Conservation (phyloP, 2,329 filamentous ascomycete species). For the Lasiodiplodia citricola region DNA sequence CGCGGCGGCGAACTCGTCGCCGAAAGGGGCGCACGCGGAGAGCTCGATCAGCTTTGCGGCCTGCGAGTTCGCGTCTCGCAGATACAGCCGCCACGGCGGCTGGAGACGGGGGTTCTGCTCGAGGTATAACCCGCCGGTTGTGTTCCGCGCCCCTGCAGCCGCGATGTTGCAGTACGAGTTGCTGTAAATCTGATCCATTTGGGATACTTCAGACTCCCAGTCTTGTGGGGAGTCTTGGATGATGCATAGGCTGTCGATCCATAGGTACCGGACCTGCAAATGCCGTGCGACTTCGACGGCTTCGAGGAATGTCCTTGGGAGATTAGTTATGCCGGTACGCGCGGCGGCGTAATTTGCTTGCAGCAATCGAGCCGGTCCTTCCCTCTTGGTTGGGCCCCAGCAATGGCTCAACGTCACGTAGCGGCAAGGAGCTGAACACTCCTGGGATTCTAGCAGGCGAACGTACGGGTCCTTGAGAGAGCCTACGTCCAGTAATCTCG, state of each 20-base stretch:
- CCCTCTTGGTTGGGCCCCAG: conserved; percentile 1
- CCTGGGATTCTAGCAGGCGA: background rate
- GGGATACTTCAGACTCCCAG: conserved; percentile 9
- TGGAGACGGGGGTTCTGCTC: background rate
- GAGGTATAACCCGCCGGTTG: background rate
- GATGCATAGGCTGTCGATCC: conserved; percentile 31
- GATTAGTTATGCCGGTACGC: background rate
- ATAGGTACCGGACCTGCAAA: conserved; percentile 22
- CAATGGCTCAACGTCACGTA: conserved; percentile 12
- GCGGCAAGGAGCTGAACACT: background rate
- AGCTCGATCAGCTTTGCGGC: background rate
- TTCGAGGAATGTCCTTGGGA: conserved; percentile 1
- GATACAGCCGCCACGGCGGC: background rate
- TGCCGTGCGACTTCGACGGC: background rate
- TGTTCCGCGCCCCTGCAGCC: background rate
- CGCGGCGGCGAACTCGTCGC: background rate
- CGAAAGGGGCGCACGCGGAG: background rate
- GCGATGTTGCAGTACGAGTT: background rate
- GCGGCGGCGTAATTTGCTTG: background rate
- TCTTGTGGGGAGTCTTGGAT: conserved; percentile 27
- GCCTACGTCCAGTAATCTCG: background rate
- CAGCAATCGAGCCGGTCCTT: background rate
- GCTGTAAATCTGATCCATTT: conserved; percentile 11
- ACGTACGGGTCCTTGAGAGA: background rate
- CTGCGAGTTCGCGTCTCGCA: background rate